Percentiles rank a stretch among this genome's conserved stretches.
phyloP scores from a whole-genome alignment of 1,139 yeast genomes.

The Yamadazyma jaroonii region DNA sequence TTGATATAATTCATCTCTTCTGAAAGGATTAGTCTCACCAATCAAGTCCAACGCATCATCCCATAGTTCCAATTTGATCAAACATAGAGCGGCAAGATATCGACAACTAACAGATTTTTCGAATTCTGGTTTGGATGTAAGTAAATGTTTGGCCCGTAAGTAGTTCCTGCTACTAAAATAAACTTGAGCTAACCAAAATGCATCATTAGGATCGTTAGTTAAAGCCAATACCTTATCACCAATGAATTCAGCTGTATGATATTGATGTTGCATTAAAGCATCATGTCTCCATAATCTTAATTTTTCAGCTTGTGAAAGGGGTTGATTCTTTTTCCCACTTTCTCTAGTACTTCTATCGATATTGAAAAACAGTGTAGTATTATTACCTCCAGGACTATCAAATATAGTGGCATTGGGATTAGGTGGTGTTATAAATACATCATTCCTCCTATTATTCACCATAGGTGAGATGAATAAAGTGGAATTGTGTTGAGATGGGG shows the following conservation, averaged over 20 bases:
- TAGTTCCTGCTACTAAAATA: constrained; percentile 73
- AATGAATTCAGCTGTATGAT: constrained; percentile 82
- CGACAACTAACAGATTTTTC: constrained; percentile 66
- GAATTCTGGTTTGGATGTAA: constrained; percentile 39
- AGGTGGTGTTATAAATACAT: constrained; percentile 56
- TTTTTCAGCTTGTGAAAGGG: constrained; percentile 79
- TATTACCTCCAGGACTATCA: constrained; percentile 44
- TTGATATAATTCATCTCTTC: constrained; percentile 35
- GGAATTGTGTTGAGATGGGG: constrained; percentile 54
- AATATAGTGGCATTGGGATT: constrained; percentile 42
- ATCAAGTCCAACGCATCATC: constrained; percentile 87
- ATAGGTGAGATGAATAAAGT: constrained; percentile 63
- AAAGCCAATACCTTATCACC: constrained; percentile 85
- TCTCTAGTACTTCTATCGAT: constrained; percentile 21
- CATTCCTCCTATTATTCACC: constrained; percentile 45
- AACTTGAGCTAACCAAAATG: constrained; percentile 95
- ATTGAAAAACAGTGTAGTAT: constrained; percentile 41
- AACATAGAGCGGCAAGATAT: constrained; percentile 75
- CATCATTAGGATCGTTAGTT: constrained; percentile 86
- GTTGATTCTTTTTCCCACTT: constrained; percentile 17
- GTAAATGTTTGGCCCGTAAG: constrained; percentile 71
- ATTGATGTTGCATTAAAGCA: constrained; percentile 90
- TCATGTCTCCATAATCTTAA: constrained; percentile 92
- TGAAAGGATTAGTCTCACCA: constrained; percentile 81
- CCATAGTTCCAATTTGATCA: constrained; percentile 71